Percentiles rank a stretch among this genome's conserved stretches.
Evolutionary conservation across 768 basidiomycete genomes (phyloP).

Genomic region (Tylopilus rubrobrunneus): DNA sequence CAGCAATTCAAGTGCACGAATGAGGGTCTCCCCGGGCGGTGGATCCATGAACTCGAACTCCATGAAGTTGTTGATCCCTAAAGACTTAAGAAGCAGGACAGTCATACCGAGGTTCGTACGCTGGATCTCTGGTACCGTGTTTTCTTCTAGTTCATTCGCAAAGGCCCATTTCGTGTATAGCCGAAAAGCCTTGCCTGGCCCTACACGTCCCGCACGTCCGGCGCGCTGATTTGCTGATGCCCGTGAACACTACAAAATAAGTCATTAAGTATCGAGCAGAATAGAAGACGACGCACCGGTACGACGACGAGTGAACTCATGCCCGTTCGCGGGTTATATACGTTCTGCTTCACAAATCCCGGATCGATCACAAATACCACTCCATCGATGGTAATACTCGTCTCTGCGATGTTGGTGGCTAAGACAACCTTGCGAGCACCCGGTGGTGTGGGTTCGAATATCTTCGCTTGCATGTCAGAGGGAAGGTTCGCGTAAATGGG

Average conservation of each 20-base stretch:
- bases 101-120: slow-evolving; percentile 97
- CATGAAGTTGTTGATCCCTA: slow-evolving; percentile 97
- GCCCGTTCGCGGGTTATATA: slow-evolving; percentile 96
- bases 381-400: slow-evolving; percentile 98
- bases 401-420: slow-evolving; percentile 99
- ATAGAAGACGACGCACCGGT: slow-evolving; percentile 57
- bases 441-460: slow-evolving; percentile 97
- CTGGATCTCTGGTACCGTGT: slow-evolving; percentile 98
- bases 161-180: slow-evolving; percentile 99
- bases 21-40: slow-evolving; percentile 95
- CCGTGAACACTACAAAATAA: slow-evolving; percentile 70
- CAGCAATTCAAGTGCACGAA: slow-evolving; percentile 87
- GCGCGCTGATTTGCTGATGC: slow-evolving; percentile 98
- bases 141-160: slow-evolving; percentile 91
- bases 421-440: slow-evolving; percentile 96
- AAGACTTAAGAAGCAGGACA: slow-evolving; percentile 89
- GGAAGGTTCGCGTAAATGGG: slow-evolving; percentile 99
- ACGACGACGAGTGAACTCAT: slow-evolving; percentile 98
- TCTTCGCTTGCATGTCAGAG: slow-evolving; percentile 99
- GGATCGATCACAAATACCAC: slow-evolving; percentile 99
- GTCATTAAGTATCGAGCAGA: slow-evolving; percentile 2
- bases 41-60: slow-evolving; percentile 99
- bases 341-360: slow-evolving; percentile 98
- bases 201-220: slow-evolving; percentile 95
- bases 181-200: slow-evolving; percentile 97